These are phyloP conservation scores for Gossypium lobatum DNA, from an alignment of 441 rosid species.

Conservation along the genomic window DNA sequence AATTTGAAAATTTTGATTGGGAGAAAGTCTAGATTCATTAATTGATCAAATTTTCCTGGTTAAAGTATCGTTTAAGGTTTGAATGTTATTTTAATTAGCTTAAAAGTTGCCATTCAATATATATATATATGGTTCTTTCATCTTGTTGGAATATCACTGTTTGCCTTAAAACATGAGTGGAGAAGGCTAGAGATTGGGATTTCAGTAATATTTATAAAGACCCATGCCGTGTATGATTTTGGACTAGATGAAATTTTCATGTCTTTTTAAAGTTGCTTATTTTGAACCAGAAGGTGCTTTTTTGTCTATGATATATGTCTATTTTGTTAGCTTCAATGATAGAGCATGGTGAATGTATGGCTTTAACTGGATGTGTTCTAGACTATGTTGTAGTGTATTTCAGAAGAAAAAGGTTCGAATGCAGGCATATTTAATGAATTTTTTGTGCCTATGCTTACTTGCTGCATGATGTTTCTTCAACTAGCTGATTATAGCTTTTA, in stretches of 20 bases:
- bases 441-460: background rate
- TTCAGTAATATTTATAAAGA: background rate
- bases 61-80: background rate
- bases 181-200: too few species aligned
- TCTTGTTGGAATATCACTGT: too few species aligned
- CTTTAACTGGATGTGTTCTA: background rate
- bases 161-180: background rate
- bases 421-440: background rate
- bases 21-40: too few species aligned
- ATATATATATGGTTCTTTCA: too few species aligned
- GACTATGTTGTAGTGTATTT: background rate
- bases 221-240: background rate
- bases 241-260: background rate
- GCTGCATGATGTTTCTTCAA: background rate
- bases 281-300: background rate
- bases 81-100: background rate
- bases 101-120: too few species aligned
- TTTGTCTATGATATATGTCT: background rate
- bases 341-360: background rate
- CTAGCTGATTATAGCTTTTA: conserved; percentile 1
- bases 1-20: background rate
- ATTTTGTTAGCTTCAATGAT: background rate
- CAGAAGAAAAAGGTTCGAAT: background rate
- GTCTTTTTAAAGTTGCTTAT: background rate
- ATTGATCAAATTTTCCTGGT: too few species aligned